phyloP scores from a whole-genome alignment of 2,329 filamentous ascomycete species.

The Scopulariopsis brevicaulis region DNA sequence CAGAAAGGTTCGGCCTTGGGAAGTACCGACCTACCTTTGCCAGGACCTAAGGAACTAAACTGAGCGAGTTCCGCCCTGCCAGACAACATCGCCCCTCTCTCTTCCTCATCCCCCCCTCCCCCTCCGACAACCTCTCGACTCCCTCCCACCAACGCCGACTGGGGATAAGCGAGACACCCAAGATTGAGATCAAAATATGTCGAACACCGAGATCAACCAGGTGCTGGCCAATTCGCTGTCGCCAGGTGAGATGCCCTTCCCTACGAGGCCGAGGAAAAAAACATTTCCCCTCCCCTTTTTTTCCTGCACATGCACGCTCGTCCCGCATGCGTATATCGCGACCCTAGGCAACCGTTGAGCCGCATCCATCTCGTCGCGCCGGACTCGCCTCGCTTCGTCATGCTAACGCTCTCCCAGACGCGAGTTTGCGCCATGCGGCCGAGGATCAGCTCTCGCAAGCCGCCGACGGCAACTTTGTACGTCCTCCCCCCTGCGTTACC shows the following conservation, averaged over 20 bases:
- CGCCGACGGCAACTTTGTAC: slow-evolving; percentile 90
- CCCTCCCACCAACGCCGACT: slow-evolving; percentile 13
- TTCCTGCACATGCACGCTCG: neutral
- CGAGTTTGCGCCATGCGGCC: slow-evolving; percentile 76
- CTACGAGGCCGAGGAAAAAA: neutral
- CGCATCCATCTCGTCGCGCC: slow-evolving; percentile 6
- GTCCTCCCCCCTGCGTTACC: slow-evolving; percentile 10
- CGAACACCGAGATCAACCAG: slow-evolving; percentile 87
- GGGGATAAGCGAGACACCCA: slow-evolving; percentile 1
- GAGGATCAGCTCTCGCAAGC: slow-evolving; percentile 91
- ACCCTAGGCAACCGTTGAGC: slow-evolving; percentile 1
- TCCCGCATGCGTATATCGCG: slow-evolving; percentile 1
- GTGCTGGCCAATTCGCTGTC: slow-evolving; percentile 96
- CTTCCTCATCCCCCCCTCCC: slow-evolving; percentile 1
- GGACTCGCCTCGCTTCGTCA: neutral
- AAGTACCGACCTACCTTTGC: neutral
- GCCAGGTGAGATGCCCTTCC: slow-evolving; percentile 54
- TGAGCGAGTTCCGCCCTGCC: slow-evolving; percentile 10
- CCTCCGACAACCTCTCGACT: slow-evolving; percentile 14
- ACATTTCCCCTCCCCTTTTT: slow-evolving; percentile 2
- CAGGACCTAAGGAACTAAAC: neutral
- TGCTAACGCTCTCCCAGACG: slow-evolving; percentile 41
- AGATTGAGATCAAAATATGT: slow-evolving; percentile 38
- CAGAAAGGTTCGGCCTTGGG: neutral
- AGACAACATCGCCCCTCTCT: slow-evolving; percentile 3